These are phyloP conservation scores for Haemoproteus tartakovskyi DNA, from an alignment of 169 alveolate genomes.

Conservation along the genomic window DNA sequence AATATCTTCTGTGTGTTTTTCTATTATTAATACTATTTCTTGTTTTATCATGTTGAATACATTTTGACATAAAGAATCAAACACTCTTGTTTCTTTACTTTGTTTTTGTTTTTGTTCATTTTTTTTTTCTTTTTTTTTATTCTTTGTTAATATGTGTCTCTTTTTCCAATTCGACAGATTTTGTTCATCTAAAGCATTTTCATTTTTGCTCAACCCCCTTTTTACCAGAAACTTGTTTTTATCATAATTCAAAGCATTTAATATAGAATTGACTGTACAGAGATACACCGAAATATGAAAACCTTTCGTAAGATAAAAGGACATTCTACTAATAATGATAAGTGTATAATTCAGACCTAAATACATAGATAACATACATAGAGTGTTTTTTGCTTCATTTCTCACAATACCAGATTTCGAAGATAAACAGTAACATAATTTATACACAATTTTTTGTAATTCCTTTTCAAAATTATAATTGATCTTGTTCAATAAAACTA, in stretches of 20 bases:
- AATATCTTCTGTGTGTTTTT: constrained; percentile 55
- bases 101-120: background rate
- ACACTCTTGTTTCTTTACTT: background rate
- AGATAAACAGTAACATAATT: constrained; percentile 39
- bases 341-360: constrained; percentile 54
- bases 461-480: constrained; percentile 64
- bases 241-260: constrained; percentile 28
- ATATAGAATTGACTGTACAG: constrained; percentile 43
- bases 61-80: constrained; percentile 11
- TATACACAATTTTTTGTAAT: constrained; percentile 41
- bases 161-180: background rate
- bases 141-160: background rate
- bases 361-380: constrained; percentile 58
- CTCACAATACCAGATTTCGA: constrained; percentile 39
- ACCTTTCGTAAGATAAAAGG: constrained; percentile 52
- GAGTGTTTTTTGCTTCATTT: constrained; percentile 52
- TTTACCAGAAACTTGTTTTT: constrained; percentile 53
- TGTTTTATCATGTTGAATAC: constrained; percentile 50
- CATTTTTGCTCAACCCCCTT: constrained; percentile 8
- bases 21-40: constrained; percentile 54
- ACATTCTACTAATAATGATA: constrained; percentile 50
- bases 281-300: constrained; percentile 52
- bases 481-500: constrained; percentile 54
- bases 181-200: background rate
- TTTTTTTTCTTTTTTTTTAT: too few relatives aligned